Evolutionary conservation across 805 yeast genomes (phyloP).

Genomic region (Blastobotrys chiropterorum): DNA sequence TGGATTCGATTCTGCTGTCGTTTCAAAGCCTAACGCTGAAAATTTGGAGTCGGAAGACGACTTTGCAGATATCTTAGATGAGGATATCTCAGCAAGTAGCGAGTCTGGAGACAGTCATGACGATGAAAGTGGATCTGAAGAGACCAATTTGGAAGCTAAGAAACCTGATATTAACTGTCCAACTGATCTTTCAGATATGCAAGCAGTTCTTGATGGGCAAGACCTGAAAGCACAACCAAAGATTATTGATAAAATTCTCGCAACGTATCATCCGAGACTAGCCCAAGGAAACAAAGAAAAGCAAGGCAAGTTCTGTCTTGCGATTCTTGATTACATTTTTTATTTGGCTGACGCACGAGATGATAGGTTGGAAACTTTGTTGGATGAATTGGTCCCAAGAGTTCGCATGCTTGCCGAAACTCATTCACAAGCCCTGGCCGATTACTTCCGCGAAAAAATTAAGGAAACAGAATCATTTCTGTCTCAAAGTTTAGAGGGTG

Average conservation of each 20-base stretch:
- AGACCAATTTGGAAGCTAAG: background rate
- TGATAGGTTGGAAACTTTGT: background rate
- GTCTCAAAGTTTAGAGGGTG: background rate
- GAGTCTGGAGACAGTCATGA: conserved; percentile 45
- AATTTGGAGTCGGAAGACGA: conserved; percentile 45
- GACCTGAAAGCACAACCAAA: conserved; percentile 36
- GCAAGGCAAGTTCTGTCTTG: conserved; percentile 54
- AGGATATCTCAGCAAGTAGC: conserved; percentile 24
- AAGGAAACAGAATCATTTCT: background rate
- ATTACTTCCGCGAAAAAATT: conserved; percentile 11
- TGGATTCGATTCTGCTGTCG: conserved; percentile 24
- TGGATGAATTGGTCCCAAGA: conserved; percentile 24
- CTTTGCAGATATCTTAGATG: conserved; percentile 7
- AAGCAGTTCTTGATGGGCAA: background rate
- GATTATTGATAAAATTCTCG: conserved; percentile 48
- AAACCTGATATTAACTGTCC: conserved; percentile 7
- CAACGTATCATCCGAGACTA: conserved; percentile 64
- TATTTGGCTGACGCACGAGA: conserved; percentile 37
- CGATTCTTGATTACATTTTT: conserved; percentile 58
- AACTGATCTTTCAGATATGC: conserved; percentile 5
- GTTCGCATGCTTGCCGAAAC: conserved; percentile 20
- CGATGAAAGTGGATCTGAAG: conserved; percentile 7
- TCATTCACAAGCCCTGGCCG: conserved; percentile 24
- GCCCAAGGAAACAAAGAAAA: conserved; percentile 78
- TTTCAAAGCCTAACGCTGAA: conserved; percentile 1